phyloP scores from a whole-genome alignment of 305 asterid genomes.

The Fraxinus sp. region DNA sequence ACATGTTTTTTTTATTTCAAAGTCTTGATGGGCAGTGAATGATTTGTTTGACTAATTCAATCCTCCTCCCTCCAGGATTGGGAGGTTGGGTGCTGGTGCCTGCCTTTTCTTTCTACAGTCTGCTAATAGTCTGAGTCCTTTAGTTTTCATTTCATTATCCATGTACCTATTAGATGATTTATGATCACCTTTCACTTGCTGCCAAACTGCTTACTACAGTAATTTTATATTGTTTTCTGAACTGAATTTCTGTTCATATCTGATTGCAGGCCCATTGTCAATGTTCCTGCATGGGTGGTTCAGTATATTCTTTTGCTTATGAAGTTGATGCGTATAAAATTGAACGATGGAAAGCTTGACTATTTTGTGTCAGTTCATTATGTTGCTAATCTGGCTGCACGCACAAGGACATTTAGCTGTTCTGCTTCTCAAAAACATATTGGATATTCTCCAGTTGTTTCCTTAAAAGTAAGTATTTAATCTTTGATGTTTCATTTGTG shows the following conservation, averaged over 20 bases:
- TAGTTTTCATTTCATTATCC: slow-evolving; percentile 14
- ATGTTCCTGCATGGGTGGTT: slow-evolving; percentile 55
- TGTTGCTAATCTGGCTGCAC: slow-evolving; percentile 52
- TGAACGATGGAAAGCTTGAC: slow-evolving; percentile 41
- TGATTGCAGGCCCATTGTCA: slow-evolving; percentile 61
- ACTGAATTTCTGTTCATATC: slow-evolving; percentile 1
- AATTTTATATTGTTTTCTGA: slow-evolving; percentile 28
- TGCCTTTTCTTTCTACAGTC: background rate
- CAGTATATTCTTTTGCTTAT: slow-evolving; percentile 38
- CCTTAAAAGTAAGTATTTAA: slow-evolving; percentile 54
- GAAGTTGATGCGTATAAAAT: slow-evolving; percentile 42
- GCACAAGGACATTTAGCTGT: slow-evolving; percentile 69
- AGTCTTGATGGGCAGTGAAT: background rate
- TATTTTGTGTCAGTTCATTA: slow-evolving; percentile 38
- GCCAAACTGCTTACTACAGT: background rate
- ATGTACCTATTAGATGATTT: background rate
- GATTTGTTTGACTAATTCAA: background rate
- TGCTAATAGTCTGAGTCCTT: slow-evolving; percentile 11
- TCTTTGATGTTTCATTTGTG: slow-evolving; percentile 8
- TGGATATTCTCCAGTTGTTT: slow-evolving; percentile 65
- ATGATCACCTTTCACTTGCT: background rate
- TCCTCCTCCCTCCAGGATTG: background rate
- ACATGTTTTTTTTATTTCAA: background rate
- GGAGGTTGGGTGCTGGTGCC: slow-evolving; percentile 1
- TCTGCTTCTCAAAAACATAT: slow-evolving; percentile 66